phyloP scores from a whole-genome alignment of 2,329 filamentous ascomycete species.

The Botrytis galanthina region DNA sequence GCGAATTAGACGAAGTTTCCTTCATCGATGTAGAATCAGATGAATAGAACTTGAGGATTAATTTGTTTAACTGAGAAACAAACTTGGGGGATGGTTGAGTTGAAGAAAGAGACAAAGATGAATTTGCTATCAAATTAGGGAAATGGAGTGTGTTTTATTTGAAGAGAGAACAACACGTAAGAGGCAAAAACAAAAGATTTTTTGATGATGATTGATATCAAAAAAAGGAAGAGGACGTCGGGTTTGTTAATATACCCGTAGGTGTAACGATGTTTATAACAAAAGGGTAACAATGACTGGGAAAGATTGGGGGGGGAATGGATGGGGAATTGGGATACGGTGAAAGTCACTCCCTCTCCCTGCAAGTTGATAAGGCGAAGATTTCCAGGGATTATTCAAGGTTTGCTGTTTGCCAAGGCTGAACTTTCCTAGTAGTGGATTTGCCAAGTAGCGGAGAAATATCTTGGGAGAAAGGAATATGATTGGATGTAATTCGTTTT shows the following conservation, averaged over 20 bases:
- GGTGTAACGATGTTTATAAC: background rate
- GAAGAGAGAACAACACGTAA: background rate
- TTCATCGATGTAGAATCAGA: constrained; percentile 53
- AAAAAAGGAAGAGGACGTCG: background rate
- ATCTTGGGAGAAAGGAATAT: background rate
- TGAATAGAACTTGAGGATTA: background rate
- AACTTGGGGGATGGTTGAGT: background rate
- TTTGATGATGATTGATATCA: background rate
- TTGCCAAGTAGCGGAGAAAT: constrained; percentile 6
- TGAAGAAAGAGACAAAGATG: background rate
- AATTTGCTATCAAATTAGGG: background rate
- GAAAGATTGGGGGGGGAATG: background rate
- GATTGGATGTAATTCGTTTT: background rate
- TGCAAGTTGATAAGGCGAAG: constrained; percentile 1
- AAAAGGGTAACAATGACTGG: background rate
- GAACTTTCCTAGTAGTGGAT: background rate
- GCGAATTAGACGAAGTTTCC: constrained; percentile 53
- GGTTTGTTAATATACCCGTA: background rate
- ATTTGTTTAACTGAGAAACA: background rate
- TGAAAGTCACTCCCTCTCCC: background rate
- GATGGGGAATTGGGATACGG: background rate
- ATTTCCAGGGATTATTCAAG: background rate
- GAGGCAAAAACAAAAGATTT: background rate
- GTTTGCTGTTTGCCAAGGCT: constrained; percentile 5
- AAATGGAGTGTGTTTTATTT: background rate